These are phyloP conservation scores for Phytophthora sojae DNA, from an alignment of 352 stramenopile genomes.

Conservation along the genomic window DNA sequence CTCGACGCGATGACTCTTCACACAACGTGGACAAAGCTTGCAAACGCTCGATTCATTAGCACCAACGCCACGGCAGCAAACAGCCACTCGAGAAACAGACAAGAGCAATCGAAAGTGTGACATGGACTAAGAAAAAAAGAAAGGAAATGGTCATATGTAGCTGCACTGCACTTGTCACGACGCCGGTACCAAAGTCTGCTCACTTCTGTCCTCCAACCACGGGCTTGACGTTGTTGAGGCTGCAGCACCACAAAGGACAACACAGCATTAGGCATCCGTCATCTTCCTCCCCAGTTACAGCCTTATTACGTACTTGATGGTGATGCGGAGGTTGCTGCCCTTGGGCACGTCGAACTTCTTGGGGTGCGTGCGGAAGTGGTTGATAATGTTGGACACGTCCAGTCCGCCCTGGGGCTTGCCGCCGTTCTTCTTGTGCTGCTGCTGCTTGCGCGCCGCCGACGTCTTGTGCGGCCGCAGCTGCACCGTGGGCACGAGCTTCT, in stretches of 20 bases:
- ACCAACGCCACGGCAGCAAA: constrained; percentile 15
- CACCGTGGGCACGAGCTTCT: constrained; percentile 37
- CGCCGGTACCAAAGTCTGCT: constrained; percentile 8
- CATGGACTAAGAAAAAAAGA: constrained; percentile 16
- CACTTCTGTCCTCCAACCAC: constrained; percentile 74
- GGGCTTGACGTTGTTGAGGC: constrained; percentile 76
- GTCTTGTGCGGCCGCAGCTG: constrained; percentile 57
- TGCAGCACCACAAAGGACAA: constrained; percentile 25
- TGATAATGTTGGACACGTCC: constrained; percentile 82
- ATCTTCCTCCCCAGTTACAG: background rate
- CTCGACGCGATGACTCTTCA: background rate
- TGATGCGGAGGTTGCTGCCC: constrained; percentile 81
- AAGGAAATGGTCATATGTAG: constrained; percentile 1
- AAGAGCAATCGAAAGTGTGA: constrained; percentile 6
- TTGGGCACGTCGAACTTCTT: constrained; percentile 87
- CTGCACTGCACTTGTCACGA: constrained; percentile 5
- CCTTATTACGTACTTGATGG: constrained; percentile 71
- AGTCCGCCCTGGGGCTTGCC: constrained; percentile 36
- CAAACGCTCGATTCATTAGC: constrained; percentile 48
- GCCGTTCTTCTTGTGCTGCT: constrained; percentile 17
- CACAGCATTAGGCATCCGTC: constrained; percentile 7
- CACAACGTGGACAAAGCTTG: background rate
- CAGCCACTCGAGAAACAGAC: constrained; percentile 1
- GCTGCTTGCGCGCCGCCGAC: constrained; percentile 47
- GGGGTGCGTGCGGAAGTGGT: constrained; percentile 78